These are phyloP conservation scores for Panellus pusillus DNA, from an alignment of 768 basidiomycete species.

Conservation along the genomic window DNA sequence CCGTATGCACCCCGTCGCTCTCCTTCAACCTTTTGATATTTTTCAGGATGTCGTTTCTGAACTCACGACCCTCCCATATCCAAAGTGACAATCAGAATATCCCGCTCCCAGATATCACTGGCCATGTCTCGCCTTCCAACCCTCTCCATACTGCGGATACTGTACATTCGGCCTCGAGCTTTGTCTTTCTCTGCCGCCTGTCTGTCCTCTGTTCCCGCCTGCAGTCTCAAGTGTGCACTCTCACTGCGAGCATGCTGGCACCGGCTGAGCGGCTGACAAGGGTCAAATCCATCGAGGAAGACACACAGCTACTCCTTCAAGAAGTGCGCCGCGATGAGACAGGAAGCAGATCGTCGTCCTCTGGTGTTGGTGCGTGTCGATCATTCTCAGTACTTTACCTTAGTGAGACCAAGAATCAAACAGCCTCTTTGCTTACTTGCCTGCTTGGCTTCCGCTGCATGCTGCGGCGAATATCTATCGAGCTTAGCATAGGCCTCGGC, in stretches of 20 bases:
- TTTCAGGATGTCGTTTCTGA: constrained; percentile 23
- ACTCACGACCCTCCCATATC: constrained; percentile 25
- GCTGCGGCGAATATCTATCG: constrained; percentile 23
- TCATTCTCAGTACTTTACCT: not conserved
- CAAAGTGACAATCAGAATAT: constrained; percentile 21
- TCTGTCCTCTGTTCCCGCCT: constrained; percentile 19
- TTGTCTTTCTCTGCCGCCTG: constrained; percentile 21
- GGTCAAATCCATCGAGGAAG: constrained; percentile 23
- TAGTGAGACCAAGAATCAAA: not conserved
- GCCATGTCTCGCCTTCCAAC: not conserved
- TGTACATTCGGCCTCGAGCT: constrained; percentile 13
- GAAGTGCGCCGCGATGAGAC: constrained; percentile 15
- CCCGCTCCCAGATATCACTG: constrained; percentile 15
- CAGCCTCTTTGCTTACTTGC: constrained; percentile 21
- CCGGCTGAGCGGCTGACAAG: constrained; percentile 19
- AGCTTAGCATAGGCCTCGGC: constrained; percentile 24
- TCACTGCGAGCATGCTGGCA: constrained; percentile 10
- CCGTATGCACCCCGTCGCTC: not conserved
- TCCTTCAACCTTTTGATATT: not conserved
- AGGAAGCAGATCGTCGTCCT: constrained; percentile 8
- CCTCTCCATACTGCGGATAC: constrained; percentile 2
- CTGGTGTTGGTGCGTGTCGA: constrained; percentile 16
- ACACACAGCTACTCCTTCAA: constrained; percentile 15
- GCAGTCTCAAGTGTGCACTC: constrained; percentile 23
- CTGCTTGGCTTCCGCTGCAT: constrained; percentile 25